phyloP scores from a whole-genome alignment of 2,329 filamentous ascomycete genomes.

The Lecanicillium sp. region DNA sequence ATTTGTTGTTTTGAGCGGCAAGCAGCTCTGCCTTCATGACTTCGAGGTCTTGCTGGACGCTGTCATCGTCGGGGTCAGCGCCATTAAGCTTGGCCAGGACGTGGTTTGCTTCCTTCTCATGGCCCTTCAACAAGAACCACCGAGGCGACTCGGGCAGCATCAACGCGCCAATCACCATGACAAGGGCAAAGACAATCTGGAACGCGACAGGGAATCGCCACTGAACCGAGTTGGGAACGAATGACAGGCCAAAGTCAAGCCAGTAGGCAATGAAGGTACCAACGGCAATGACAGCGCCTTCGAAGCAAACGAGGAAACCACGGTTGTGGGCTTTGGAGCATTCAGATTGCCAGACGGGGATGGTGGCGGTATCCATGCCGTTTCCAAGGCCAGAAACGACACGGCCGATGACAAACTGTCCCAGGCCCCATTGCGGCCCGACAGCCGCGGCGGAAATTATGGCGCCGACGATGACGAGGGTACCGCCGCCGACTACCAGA shows the following conservation, averaged over 20 bases:
- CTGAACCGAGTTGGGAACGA: constrained; percentile 33
- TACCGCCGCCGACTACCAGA: constrained; percentile 47
- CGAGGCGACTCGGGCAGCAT: constrained; percentile 39
- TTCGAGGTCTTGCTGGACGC: constrained; percentile 3
- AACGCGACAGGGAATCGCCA: constrained; percentile 48
- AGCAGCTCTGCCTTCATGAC: constrained; percentile 16
- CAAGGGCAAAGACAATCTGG: constrained; percentile 28
- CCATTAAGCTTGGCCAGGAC: constrained; percentile 22
- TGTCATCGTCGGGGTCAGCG: not conserved
- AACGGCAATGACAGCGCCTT: constrained; percentile 30
- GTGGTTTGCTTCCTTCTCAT: constrained; percentile 29
- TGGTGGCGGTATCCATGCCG: constrained; percentile 42
- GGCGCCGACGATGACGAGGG: constrained; percentile 52
- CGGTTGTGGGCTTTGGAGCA: constrained; percentile 43
- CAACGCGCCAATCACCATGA: constrained; percentile 33
- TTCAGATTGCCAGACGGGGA: constrained; percentile 49
- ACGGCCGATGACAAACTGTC: constrained; percentile 42
- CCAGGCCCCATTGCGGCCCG: constrained; percentile 27
- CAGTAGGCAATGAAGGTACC: constrained; percentile 34
- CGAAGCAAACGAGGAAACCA: constrained; percentile 46
- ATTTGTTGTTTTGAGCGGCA: constrained; percentile 32
- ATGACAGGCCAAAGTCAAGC: constrained; percentile 34
- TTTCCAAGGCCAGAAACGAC: constrained; percentile 45
- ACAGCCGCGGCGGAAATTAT: constrained; percentile 43
- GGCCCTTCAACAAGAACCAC: constrained; percentile 38